Conservation (phyloP, 306 rosid genomes). For the Casuarina cunninghamiana region DNA sequence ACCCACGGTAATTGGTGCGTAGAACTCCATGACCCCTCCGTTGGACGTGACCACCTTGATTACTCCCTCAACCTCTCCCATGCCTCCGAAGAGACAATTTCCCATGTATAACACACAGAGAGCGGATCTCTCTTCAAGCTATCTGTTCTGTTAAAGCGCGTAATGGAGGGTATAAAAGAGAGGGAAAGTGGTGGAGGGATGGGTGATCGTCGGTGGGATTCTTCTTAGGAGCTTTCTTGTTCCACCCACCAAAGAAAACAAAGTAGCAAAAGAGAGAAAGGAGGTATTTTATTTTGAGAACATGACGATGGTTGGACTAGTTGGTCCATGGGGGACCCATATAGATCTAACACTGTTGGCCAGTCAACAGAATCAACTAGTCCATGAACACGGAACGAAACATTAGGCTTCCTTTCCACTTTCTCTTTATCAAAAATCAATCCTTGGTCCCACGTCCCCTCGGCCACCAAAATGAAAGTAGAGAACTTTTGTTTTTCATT, state of each 20-base stretch:
- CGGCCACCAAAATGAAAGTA: neutral
- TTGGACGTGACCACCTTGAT: slow-evolving; percentile 67
- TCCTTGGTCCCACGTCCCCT: slow-evolving; percentile 7
- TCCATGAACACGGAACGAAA: slow-evolving; percentile 2
- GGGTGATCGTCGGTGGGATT: slow-evolving; percentile 43
- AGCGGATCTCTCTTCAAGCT: neutral
- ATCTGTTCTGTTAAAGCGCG: neutral
- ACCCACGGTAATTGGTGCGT: slow-evolving; percentile 51
- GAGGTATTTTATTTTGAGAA: neutral
- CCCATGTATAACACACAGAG: slow-evolving; percentile 42
- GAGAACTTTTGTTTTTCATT: neutral
- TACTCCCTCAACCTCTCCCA: slow-evolving; percentile 37
- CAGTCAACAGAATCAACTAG: slow-evolving; percentile 17
- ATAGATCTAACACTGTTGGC: neutral
- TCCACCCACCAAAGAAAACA: slow-evolving; percentile 3
- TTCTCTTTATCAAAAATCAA: slow-evolving; percentile 30
- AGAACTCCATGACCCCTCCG: slow-evolving; percentile 88
- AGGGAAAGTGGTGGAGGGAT: neutral
- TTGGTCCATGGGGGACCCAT: slow-evolving; percentile 26
- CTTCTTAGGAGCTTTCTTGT: slow-evolving; percentile 35
- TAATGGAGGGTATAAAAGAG: slow-evolving; percentile 11
- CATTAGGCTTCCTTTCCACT: slow-evolving; percentile 18
- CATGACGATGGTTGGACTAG: neutral
- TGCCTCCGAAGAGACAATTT: slow-evolving; percentile 62
- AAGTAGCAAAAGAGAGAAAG: slow-evolving; percentile 7